Evolutionary conservation across 2,329 filamentous ascomycete genomes (phyloP).

Genomic region (Trichoderma citrinoviride): DNA sequence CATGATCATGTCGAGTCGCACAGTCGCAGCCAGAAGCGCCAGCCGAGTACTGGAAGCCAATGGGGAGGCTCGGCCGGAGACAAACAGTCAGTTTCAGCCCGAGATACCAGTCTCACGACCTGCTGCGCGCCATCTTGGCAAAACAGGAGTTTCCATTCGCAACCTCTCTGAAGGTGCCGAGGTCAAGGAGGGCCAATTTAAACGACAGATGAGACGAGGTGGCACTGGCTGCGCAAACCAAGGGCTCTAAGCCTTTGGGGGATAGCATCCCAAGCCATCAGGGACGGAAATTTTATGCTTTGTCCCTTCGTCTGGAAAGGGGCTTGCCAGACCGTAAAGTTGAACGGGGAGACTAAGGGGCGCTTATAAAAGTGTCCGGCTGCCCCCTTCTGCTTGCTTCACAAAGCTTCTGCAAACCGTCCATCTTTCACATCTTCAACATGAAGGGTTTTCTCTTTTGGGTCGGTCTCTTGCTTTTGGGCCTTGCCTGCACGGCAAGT

Average conservation of each 20-base stretch:
- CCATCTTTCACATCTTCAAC: constrained; percentile 27
- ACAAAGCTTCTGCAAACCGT: not conserved
- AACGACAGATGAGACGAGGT: not conserved
- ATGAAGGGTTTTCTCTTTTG: constrained; percentile 34
- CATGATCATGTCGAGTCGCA: not conserved
- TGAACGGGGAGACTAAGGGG: too few species aligned
- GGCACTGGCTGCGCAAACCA: not conserved
- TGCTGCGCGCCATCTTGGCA: not conserved
- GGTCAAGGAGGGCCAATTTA: not conserved
- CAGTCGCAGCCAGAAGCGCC: not conserved
- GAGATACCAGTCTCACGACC: not conserved
- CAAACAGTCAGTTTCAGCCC: not conserved
- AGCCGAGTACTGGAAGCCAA: not conserved
- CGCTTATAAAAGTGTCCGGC: too few species aligned
- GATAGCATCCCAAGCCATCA: not conserved
- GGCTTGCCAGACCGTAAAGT: too few species aligned
- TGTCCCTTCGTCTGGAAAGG: too few species aligned
- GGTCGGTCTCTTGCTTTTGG: constrained; percentile 31
- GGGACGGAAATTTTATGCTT: not conserved
- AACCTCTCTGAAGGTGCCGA: too few species aligned
- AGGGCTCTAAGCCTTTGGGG: not conserved
- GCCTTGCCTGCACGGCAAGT: constrained; percentile 38
- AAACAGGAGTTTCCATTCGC: not conserved
- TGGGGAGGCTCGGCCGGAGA: not conserved
- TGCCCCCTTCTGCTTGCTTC: not conserved